phyloP scores from a whole-genome alignment of 495 filamentous ascomycete species.

The Aspergillus asperescens region DNA sequence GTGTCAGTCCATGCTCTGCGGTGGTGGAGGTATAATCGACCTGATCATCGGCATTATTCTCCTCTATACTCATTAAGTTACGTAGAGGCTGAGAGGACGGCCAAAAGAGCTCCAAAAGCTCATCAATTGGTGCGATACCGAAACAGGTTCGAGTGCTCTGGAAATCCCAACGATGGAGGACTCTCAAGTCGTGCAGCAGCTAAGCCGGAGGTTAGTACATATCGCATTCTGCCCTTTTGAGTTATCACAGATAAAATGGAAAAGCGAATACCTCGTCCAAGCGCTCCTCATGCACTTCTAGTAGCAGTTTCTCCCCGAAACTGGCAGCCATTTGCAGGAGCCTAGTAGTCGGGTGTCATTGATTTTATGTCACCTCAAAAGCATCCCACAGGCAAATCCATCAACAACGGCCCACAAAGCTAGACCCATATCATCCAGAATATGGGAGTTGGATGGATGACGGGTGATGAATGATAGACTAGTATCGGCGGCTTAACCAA shows the following conservation, averaged over 20 bases:
- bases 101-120: constrained; percentile 43
- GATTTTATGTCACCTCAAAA: not conserved
- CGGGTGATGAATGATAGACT: not conserved
- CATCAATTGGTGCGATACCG: constrained; percentile 45
- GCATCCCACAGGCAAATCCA: not conserved
- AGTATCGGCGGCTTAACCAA: not conserved
- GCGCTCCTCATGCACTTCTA: constrained; percentile 57
- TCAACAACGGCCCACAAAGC: not conserved
- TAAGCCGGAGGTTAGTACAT: constrained; percentile 16
- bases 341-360: constrained; percentile 9
- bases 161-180: constrained; percentile 15
- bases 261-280: constrained; percentile 55
- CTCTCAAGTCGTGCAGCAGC: constrained; percentile 46
- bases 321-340: constrained; percentile 31
- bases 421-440: too few species aligned
- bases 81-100: constrained; percentile 13
- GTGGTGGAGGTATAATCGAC: constrained; percentile 10
- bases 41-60: not conserved
- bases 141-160: constrained; percentile 15
- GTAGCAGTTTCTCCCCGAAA: constrained; percentile 58
- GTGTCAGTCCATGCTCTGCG: constrained; percentile 1
- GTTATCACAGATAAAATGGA: not conserved
- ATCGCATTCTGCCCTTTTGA: not conserved
- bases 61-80: not conserved
- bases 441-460: too few species aligned